These are phyloP conservation scores for Zasmidium angulare DNA, from an alignment of 2,329 filamentous ascomycete species.

Conservation along the genomic window DNA sequence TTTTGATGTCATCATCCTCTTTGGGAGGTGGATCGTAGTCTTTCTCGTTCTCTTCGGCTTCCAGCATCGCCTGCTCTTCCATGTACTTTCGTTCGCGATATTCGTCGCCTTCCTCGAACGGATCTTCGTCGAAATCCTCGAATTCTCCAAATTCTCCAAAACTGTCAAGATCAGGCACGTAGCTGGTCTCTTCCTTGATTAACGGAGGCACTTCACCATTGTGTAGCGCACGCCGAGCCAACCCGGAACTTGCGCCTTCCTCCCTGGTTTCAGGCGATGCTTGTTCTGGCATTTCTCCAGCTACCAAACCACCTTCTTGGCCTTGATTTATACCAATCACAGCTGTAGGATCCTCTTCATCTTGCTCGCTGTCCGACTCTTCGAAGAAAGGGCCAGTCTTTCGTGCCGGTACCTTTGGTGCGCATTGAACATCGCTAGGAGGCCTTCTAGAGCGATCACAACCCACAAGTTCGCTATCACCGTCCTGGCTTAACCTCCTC, in stretches of 20 bases:
- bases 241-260: neutral
- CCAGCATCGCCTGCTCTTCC: conserved; percentile 64
- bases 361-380: conserved; percentile 64
- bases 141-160: conserved; percentile 52
- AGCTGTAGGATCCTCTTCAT: conserved; percentile 29
- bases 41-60: conserved; percentile 53
- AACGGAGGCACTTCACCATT: conserved; percentile 19
- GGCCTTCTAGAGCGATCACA: neutral
- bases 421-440: neutral
- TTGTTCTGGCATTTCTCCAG: conserved; percentile 14
- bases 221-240: neutral
- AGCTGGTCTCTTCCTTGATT: conserved; percentile 52
- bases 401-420: neutral
- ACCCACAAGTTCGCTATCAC: neutral
- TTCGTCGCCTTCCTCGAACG: conserved; percentile 55
- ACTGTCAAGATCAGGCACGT: conserved; percentile 49
- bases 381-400: conserved; percentile 65
- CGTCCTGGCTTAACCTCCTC: conserved; percentile 32
- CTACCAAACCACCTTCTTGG: conserved; percentile 9
- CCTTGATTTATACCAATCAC: conserved; percentile 20
- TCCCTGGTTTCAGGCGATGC: neutral
- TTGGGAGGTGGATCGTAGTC: conserved; percentile 27
- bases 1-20: conserved; percentile 16
- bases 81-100: conserved; percentile 62
- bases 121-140: conserved; percentile 62